Base-by-base conservation (phyloP, 805 yeast species). In the Tetrapisispora pingtungensis region DNA sequence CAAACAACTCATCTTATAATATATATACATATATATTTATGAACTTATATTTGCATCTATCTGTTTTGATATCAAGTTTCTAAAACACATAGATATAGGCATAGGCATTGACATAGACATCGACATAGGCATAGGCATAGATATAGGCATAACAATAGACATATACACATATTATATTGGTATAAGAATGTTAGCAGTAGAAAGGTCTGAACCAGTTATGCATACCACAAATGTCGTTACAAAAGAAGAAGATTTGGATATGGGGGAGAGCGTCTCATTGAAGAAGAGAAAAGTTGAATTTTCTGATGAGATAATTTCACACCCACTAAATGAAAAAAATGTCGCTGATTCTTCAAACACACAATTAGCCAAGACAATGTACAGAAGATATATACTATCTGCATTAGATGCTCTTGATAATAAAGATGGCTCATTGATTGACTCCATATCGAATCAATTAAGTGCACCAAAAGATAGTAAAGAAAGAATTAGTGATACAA, bases 371-470 rank as follows among this genome's bases (percentile, higher is more conserved):
- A 47, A 58, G 32, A 63, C 64, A 38, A 58, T 68, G 61, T 69
- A 65, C 51, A 49, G 56, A 32, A 58, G 73, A 35, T 74, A 74
- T 55, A 77, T 84, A 31, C 72, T 73, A 51, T 72, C 84, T 43
- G 93, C 90, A 27, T 65, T 86, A 50, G 84, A 79, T 40, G 74
- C 81, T 43, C 67, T 84, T 55, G 88, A 81, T 45, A 74, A 67
- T 64, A 67, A 69, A 28, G 84, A 81, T 57, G 51, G 73, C 20
- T 58, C 72, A 1, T 81, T 77, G 45, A 62, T 86, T 30, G 78
- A 79, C 49, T 65, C 75, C 3, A 64, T 86, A 31, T 73, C 88
- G 1, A 66, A 75, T 30, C 81, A 82, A 56, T 66, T 86, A 27
- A 63, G 69, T 5, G 61, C 78, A 17, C 82, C 86, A 10, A 51